Evolutionary conservation across 1,284 basidiomycete species (phyloP).

Genomic region (Volvariella volvacea): DNA sequence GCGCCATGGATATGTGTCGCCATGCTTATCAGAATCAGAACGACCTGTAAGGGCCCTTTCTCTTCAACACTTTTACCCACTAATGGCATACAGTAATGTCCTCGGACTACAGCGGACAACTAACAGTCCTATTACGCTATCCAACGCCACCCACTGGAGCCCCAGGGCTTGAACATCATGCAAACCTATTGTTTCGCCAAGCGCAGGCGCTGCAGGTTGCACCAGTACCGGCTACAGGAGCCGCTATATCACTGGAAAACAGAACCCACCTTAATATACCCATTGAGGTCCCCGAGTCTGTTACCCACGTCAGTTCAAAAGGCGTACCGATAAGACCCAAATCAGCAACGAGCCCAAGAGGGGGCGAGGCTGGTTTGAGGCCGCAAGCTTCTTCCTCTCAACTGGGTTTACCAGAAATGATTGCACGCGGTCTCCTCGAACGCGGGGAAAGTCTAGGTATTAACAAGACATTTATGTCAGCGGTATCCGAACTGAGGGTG

Average conservation of each 20-base stretch:
- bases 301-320: slow-evolving; percentile 23
- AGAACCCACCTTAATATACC: slow-evolving; percentile 68
- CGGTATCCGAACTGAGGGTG: slow-evolving; percentile 68
- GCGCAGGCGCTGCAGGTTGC: slow-evolving; percentile 74
- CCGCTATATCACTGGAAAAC: slow-evolving; percentile 75
- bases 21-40: slow-evolving; percentile 89
- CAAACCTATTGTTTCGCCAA: slow-evolving; percentile 72
- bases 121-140: slow-evolving; percentile 81
- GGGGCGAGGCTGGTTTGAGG: slow-evolving; percentile 20
- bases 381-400: slow-evolving; percentile 38
- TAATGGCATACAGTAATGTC: slow-evolving; percentile 57
- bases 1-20: slow-evolving; percentile 84
- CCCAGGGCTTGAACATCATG: slow-evolving; percentile 38
- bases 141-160: slow-evolving; percentile 42
- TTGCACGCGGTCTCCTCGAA: slow-evolving; percentile 68
- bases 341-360: slow-evolving; percentile 13
- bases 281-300: slow-evolving; percentile 53
- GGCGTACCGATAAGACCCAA: slow-evolving; percentile 12
- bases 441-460: slow-evolving; percentile 73
- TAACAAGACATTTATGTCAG: slow-evolving; percentile 72
- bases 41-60: slow-evolving; percentile 45
- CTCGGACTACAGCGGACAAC: slow-evolving; percentile 77
- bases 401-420: slow-evolving; percentile 57
- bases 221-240: slow-evolving; percentile 66
- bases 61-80: slow-evolving; percentile 8